Conservation (phyloP, 495 filamentous ascomycete species). For the Jackrogersella multiformis region DNA sequence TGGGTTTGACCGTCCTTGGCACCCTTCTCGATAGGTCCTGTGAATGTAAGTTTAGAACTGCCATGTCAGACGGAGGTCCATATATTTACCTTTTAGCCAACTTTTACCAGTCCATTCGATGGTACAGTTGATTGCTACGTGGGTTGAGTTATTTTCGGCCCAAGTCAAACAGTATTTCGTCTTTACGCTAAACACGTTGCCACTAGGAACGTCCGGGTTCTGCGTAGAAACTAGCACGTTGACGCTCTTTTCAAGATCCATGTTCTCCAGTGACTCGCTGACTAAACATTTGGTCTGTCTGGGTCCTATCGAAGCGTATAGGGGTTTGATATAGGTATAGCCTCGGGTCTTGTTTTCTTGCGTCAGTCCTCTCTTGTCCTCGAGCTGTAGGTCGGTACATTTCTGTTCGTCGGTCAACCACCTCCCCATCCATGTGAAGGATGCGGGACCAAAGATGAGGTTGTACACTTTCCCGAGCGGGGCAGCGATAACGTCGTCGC, state of each 20-base stretch:
- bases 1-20: slow-evolving; percentile 87
- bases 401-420: slow-evolving; percentile 90
- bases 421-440: slow-evolving; percentile 80
- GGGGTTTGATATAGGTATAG: slow-evolving; percentile 92
- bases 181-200: slow-evolving; percentile 89
- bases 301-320: slow-evolving; percentile 84
- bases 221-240: slow-evolving; percentile 82
- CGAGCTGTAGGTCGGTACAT: slow-evolving; percentile 83
- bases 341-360: slow-evolving; percentile 75
- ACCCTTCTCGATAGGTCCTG: slow-evolving; percentile 92
- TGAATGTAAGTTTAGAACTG: slow-evolving; percentile 28
- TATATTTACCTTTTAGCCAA: slow-evolving; percentile 86
- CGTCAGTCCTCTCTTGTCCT: slow-evolving; percentile 79
- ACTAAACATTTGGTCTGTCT: slow-evolving; percentile 96
- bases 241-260: slow-evolving; percentile 89
- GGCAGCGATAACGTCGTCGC: slow-evolving; percentile 85
- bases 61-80: slow-evolving; percentile 7
- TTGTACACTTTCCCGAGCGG: slow-evolving; percentile 93
- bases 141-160: slow-evolving; percentile 84
- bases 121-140: slow-evolving; percentile 82
- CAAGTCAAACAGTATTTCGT: slow-evolving; percentile 95
- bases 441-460: slow-evolving; percentile 83
- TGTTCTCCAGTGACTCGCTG: slow-evolving; percentile 78
- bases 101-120: slow-evolving; percentile 98
- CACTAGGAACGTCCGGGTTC: slow-evolving; percentile 94